phyloP scores from a whole-genome alignment of 768 basidiomycete genomes.

The Tylopilus cervinicoccineus region DNA sequence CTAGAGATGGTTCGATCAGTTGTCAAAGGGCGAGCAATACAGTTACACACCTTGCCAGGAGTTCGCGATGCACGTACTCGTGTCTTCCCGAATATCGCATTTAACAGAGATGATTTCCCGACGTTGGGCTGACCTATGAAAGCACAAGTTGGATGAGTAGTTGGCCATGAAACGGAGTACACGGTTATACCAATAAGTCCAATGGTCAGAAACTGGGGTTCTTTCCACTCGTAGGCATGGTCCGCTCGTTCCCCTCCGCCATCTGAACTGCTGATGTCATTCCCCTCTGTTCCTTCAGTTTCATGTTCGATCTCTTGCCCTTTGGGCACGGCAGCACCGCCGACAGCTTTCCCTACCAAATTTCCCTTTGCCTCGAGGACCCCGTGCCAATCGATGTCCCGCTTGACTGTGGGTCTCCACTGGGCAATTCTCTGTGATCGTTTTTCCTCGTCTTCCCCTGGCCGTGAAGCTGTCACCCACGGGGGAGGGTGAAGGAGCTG shows the following conservation, averaged over 20 bases:
- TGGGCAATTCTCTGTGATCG: conserved; percentile 44
- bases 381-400: conserved; percentile 69
- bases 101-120: conserved; percentile 89
- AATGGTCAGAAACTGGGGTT: conserved; percentile 66
- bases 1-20: conserved; percentile 32
- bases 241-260: conserved; percentile 13
- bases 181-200: conserved; percentile 66
- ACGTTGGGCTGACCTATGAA: conserved; percentile 85
- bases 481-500: conserved; percentile 68
- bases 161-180: not conserved
- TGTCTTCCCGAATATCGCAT: conserved; percentile 79
- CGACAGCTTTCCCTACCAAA: conserved; percentile 43
- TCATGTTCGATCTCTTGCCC: conserved; percentile 4
- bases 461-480: conserved; percentile 38
- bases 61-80: conserved; percentile 82
- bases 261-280: conserved; percentile 3
- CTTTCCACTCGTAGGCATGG: conserved; percentile 26
- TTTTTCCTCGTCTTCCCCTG: conserved; percentile 39
- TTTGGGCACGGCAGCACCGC: conserved; percentile 38
- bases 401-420: conserved; percentile 68
- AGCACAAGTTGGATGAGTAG: not conserved
- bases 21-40: not conserved
- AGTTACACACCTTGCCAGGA: conserved; percentile 67
- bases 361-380: conserved; percentile 44
- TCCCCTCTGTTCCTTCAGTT: conserved; percentile 17